Evolutionary conservation across 169 alveolate genomes (phyloP), one percentile per base, ranked within the genome.

Genomic region (Amoebophrya sp.): DNA sequence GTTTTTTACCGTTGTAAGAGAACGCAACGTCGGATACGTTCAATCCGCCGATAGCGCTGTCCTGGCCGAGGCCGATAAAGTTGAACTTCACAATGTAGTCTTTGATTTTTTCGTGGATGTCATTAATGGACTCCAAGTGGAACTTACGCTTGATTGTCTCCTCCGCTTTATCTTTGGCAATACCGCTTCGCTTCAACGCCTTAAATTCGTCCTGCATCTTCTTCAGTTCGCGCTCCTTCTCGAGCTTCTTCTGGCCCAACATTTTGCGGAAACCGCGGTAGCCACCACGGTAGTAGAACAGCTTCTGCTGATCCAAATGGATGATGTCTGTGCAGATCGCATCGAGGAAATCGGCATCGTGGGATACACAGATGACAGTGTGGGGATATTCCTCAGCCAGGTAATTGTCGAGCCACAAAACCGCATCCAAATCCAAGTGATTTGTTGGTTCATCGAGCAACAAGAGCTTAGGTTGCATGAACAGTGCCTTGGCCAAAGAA

Each of bases 351-450:
- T 97, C 99, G 94, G 99, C 97, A 89, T 98, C 99, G 95, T 98
- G 99, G 89, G 99, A 97, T 39, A 98, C 99, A 26, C 97, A 97
- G 65, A 98, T 96, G 91, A 98, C 98, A 53, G 99, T 98, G 92
- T 90, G 93, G 41, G 94, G 94, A 36, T 93, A 93, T 83, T 93
- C 91, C 92, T 93, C 94, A 33, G 94, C 89, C 41, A 93, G 76
- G 93, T 93, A 93, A 91, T 92, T 89, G 93, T 93, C 94, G 90
- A 93, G 89, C 94, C 94, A 93, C 90, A 93, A 97, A 78, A 98
- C 98, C n/a, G 99, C 99, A 94, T 98, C 99, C 83, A 98, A 96
- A 95, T 98, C 99, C 94, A 98, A 95, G 94, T 98, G 99, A 95
- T 98, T 98, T 29, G 99, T 97, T 33, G 99, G 99, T 95, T 98